A percentile compares a stretch with the other conserved stretches of the same genome.
Evolutionary conservation across 495 filamentous ascomycete species (phyloP).

Genomic region (Cairneyella variabilis): DNA sequence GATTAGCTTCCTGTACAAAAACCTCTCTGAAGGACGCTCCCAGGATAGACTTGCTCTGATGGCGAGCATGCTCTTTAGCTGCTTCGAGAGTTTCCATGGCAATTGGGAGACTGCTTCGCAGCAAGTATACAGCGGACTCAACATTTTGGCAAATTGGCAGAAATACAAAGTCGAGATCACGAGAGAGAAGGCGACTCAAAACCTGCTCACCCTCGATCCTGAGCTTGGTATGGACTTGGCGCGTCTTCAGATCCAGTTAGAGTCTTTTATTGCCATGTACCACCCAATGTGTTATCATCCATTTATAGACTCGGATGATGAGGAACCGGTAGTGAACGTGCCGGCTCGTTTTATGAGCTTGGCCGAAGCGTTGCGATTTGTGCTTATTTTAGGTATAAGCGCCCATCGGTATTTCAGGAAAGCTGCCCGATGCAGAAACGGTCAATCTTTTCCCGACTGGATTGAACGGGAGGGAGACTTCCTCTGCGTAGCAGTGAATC

Average conservation of each 20-base stretch:
- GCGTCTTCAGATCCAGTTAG: not conserved
- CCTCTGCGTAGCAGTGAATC: not conserved
- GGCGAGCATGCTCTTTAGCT: not conserved
- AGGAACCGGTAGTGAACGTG: not conserved
- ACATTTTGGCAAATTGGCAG: not conserved
- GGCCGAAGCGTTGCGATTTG: not conserved
- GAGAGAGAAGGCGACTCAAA: not conserved
- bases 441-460: not conserved
- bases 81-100: not conserved
- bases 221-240: not conserved
- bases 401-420: not conserved
- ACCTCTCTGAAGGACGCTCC: not conserved
- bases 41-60: not conserved
- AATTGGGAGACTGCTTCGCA: not conserved
- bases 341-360: not conserved
- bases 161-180: not conserved
- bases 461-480: not conserved
- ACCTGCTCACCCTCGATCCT: not conserved
- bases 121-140: not conserved
- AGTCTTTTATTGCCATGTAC: not conserved
- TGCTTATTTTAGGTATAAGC: not conserved
- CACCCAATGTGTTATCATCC: not conserved
- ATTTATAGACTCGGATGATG: not conserved
- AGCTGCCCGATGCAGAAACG: not conserved
- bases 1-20: not conserved